Percentiles rank a stretch among this genome's conserved stretches.
Conservation (phyloP, 2,329 filamentous ascomycete genomes). For the Aureobasidium sp. region DNA sequence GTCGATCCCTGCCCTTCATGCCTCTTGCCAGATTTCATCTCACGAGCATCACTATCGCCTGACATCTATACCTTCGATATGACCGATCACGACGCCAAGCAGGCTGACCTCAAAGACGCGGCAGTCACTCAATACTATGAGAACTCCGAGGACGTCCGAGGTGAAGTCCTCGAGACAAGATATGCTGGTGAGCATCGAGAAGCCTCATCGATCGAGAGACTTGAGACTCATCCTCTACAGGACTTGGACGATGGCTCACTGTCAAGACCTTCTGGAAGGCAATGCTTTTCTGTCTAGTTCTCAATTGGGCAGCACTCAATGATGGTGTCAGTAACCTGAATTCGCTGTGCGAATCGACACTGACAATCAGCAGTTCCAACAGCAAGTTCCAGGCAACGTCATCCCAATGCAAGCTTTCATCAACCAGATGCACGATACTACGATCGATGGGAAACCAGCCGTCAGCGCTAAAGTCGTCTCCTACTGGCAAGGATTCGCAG, state of each 20-base stretch:
- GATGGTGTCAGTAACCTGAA: constrained; percentile 13
- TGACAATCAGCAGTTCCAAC: constrained; percentile 14
- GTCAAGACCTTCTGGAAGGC: constrained; percentile 19
- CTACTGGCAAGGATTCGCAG: constrained; percentile 19
- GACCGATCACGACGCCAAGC: not conserved
- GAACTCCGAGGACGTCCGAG: not conserved
- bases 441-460: constrained; percentile 15
- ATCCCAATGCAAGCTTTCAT: constrained; percentile 19
- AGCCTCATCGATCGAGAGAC: not conserved
- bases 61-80: not conserved
- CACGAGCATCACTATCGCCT: not conserved
- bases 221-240: constrained; percentile 7
- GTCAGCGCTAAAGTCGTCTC: constrained; percentile 16
- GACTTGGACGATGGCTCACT: constrained; percentile 18
- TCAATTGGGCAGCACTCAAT: constrained; percentile 20
- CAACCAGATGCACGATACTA: constrained; percentile 18
- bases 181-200: constrained; percentile 1
- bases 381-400: constrained; percentile 20
- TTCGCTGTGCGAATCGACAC: not conserved
- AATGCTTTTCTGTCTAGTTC: constrained; percentile 18
- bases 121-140: not conserved
- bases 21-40: not conserved
- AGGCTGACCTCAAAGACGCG: not conserved
- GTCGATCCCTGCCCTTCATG: not conserved
- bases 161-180: constrained; percentile 6